Evolutionary conservation across 2,329 filamentous ascomycete species (phyloP).

Genomic region (Calonectria multiphialidica): DNA sequence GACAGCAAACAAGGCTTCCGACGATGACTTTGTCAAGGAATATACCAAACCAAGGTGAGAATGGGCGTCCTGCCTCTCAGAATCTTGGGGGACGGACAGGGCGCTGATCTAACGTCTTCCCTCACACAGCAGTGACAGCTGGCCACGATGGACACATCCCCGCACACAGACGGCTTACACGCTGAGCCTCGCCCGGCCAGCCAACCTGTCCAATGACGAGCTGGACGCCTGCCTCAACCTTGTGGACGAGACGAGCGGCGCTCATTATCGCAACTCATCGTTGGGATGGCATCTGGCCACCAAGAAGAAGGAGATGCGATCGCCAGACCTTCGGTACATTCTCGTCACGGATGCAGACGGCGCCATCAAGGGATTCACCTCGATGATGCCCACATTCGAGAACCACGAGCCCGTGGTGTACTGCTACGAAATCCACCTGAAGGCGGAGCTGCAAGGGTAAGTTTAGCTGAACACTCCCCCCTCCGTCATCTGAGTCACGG

Average conservation of each 20-base stretch:
- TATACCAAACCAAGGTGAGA: constrained; percentile 62
- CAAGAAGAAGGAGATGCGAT: constrained; percentile 77
- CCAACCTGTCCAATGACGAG: constrained; percentile 55
- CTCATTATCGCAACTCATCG: constrained; percentile 73
- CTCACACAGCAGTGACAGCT: constrained; percentile 38
- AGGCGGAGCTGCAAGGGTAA: constrained; percentile 66
- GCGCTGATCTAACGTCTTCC: background rate
- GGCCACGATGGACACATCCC: constrained; percentile 65
- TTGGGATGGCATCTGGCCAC: constrained; percentile 71
- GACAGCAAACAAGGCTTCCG: constrained; percentile 58
- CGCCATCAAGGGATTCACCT: constrained; percentile 67
- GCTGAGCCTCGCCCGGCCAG: constrained; percentile 57
- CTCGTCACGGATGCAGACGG: constrained; percentile 60
- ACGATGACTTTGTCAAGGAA: constrained; percentile 61
- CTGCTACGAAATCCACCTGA: constrained; percentile 83
- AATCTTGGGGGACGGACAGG: background rate
- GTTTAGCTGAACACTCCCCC: constrained; percentile 32
- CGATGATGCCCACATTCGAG: constrained; percentile 80
- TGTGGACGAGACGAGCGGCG: constrained; percentile 72
- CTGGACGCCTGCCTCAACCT: constrained; percentile 66
- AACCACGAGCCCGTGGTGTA: constrained; percentile 76
- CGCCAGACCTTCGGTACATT: constrained; percentile 76
- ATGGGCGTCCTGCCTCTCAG: background rate
- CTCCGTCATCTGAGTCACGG: constrained; percentile 14
- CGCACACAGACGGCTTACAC: constrained; percentile 53